Evolutionary conservation across 176 grass and related monocot species (phyloP).

Genomic region (Triticum monococcum): DNA sequence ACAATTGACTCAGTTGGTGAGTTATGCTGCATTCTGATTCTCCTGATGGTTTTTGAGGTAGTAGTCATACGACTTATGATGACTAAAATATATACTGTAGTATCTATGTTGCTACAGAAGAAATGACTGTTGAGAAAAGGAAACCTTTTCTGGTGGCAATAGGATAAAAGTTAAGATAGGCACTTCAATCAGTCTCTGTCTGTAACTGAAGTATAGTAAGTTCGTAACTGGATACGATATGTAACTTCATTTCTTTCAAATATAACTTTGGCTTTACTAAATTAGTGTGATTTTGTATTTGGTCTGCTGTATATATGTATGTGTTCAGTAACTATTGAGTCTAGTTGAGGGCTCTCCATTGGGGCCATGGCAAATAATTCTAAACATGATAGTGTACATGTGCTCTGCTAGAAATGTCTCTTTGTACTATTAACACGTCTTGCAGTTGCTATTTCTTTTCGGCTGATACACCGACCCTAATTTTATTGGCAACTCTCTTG

Average conservation of each 20-base stretch:
- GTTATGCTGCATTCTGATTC: neutral
- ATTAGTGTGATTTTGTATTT: too few relatives aligned
- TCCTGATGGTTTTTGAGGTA: neutral
- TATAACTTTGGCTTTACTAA: neutral
- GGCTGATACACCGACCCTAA: neutral
- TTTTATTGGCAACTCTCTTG: neutral
- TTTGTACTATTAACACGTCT: neutral
- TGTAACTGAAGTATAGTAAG: neutral
- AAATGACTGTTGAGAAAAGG: neutral
- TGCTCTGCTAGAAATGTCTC: neutral
- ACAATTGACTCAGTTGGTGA: neutral
- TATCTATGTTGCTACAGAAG: neutral
- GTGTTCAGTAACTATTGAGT: neutral
- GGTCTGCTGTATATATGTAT: too few relatives aligned
- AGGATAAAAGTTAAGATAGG: neutral
- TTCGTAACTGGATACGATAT: neutral
- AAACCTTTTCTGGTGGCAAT: neutral
- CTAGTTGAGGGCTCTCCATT: neutral
- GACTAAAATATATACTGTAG: neutral
- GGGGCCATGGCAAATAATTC: neutral
- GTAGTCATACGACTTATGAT: neutral
- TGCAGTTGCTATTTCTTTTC: neutral
- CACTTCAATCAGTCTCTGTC: neutral
- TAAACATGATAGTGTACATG: neutral
- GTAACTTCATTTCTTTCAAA: neutral